Evolutionary conservation across 2,329 filamentous ascomycete species (phyloP).

Genomic region (Calonectria ilicicola): DNA sequence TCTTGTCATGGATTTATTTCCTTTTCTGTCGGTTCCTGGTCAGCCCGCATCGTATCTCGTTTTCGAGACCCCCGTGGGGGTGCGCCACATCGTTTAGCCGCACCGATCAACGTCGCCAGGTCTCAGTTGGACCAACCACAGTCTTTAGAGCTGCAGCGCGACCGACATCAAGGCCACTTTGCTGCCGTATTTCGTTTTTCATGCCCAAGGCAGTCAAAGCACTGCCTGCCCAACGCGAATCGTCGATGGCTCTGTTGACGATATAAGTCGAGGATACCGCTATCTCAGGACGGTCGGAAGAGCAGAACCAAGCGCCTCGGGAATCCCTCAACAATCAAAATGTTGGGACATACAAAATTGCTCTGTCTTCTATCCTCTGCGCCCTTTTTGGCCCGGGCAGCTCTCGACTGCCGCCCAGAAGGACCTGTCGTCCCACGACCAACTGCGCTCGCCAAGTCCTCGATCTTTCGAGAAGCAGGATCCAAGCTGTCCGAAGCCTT

Average conservation of each 20-base stretch:
- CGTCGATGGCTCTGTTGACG: not conserved
- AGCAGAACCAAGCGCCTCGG: not conserved
- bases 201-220: not conserved
- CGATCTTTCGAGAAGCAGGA: slow-evolving; percentile 44
- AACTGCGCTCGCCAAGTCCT: slow-evolving; percentile 35
- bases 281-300: not conserved
- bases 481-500: slow-evolving; percentile 44
- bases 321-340: not conserved
- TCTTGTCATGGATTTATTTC: not conserved
- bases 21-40: not conserved
- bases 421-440: slow-evolving; percentile 48
- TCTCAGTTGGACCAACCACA: slow-evolving; percentile 4
- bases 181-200: slow-evolving; percentile 6
- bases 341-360: not conserved
- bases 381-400: not conserved
- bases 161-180: not conserved
- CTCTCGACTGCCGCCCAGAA: slow-evolving; percentile 45
- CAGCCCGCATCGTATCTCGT: slow-evolving; percentile 30
- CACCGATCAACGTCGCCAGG: not conserved
- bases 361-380: not conserved
- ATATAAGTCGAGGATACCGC: not conserved
- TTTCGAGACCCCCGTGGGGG: not conserved
- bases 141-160: not conserved
- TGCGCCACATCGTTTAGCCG: slow-evolving; percentile 6
- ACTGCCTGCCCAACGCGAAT: not conserved